phyloP scores from a whole-genome alignment of 345 rosid genomes.

The Turritis glabra region DNA sequence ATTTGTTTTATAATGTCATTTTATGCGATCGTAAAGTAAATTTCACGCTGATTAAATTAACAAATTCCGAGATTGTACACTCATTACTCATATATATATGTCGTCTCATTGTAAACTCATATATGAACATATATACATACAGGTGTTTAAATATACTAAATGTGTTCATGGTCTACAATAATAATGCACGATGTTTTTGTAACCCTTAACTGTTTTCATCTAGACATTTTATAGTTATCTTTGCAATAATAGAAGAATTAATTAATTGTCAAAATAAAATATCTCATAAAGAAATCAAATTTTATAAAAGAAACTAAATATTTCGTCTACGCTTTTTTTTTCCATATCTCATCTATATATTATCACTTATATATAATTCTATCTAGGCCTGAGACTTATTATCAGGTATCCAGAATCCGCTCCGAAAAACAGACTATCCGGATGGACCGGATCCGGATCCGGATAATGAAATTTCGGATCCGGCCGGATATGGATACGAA shows the following conservation, averaged over 20 bases:
- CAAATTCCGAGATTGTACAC: background rate
- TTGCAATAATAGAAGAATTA: conserved; percentile 25
- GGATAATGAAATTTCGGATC: too few species aligned
- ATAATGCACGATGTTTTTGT: conserved; percentile 22
- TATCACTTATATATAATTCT: too few species aligned
- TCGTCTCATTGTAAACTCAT: background rate
- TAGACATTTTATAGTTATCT: conserved; percentile 11
- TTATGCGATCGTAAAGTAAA: background rate
- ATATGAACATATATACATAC: background rate
- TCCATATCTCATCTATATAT: too few species aligned
- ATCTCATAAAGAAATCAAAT: too few species aligned
- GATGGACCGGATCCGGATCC: too few species aligned
- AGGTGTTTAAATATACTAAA: background rate
- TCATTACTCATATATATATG: background rate
- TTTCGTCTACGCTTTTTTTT: too few species aligned
- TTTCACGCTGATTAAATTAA: background rate
- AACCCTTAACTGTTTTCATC: background rate
- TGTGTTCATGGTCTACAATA: conserved; percentile 24
- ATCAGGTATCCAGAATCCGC: too few species aligned
- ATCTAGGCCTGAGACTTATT: too few species aligned
- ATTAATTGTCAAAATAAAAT: background rate
- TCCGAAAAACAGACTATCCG: too few species aligned
- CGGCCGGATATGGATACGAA: too few species aligned
- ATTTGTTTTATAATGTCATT: background rate
- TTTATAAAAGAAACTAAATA: too few species aligned